Conservation (phyloP, 805 yeast species). For the Candida piceae region DNA sequence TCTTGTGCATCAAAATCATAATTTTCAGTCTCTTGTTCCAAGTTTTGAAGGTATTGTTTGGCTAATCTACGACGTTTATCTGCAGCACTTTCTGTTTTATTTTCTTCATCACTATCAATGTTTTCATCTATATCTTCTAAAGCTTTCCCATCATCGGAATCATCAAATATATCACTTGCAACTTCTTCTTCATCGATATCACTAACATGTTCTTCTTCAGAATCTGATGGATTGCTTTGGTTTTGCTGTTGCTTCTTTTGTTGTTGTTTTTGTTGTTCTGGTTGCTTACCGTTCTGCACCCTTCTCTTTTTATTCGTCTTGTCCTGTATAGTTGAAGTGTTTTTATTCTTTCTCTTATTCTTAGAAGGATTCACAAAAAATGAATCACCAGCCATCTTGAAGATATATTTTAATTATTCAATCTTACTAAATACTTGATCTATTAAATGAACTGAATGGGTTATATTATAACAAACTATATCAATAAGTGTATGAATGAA, state of each 20-base stretch:
- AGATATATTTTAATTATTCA: no score
- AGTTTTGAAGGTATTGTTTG: slow-evolving; percentile 79
- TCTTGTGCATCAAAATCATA: slow-evolving; percentile 84
- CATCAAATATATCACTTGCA: slow-evolving; percentile 27
- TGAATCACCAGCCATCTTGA: slow-evolving; percentile 50
- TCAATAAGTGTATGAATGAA: no score
- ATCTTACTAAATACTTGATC: no score
- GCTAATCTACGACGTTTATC: slow-evolving; percentile 94
- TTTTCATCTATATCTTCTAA: slow-evolving; percentile 33
- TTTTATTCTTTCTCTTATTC: slow-evolving; percentile 37
- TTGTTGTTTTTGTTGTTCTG: no score
- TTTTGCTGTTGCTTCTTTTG: no score
- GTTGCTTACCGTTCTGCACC: slow-evolving; percentile 11
- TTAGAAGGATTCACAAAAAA: slow-evolving; percentile 57
- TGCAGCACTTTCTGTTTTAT: slow-evolving; percentile 73
- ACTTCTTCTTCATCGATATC: slow-evolving; percentile 34
- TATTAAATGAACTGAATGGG: no score
- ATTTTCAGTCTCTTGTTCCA: slow-evolving; percentile 51
- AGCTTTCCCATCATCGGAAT: slow-evolving; percentile 18
- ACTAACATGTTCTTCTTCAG: slow-evolving; percentile 38
- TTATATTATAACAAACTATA: no score
- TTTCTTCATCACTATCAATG: slow-evolving; percentile 67
- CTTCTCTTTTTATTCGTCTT: slow-evolving; percentile 19
- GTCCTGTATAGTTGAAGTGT: slow-evolving; percentile 14
- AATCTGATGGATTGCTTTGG: slow-evolving; percentile 27